phyloP scores from a whole-genome alignment of 768 basidiomycete genomes.

The Sporobolomyces phaffii region DNA sequence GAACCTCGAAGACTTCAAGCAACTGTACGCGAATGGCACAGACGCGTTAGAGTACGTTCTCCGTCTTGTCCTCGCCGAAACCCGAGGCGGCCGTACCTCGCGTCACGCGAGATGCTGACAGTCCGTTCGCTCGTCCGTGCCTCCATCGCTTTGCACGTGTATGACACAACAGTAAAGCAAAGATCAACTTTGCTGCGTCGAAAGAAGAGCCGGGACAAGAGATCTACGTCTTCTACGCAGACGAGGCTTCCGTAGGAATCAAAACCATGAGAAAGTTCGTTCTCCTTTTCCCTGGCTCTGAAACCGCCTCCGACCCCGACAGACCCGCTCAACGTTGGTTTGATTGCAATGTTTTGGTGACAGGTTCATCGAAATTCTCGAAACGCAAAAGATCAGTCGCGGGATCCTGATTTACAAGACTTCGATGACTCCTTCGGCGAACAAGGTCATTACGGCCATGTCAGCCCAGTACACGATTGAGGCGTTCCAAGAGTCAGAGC shows the following conservation, averaged over 20 bases:
- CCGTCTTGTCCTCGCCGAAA: background rate
- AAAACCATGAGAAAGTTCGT: slow-evolving; percentile 91
- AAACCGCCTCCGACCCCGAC: no score
- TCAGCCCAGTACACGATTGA: slow-evolving; percentile 77
- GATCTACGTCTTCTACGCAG: slow-evolving; percentile 93
- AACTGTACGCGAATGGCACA: slow-evolving; percentile 63
- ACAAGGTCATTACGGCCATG: slow-evolving; percentile 84
- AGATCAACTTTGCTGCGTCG: slow-evolving; percentile 85
- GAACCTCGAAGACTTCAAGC: slow-evolving; percentile 71
- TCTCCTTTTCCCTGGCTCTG: background rate
- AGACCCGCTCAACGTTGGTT: no score
- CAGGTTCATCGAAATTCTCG: slow-evolving; percentile 81
- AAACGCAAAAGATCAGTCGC: slow-evolving; percentile 79
- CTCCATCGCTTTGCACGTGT: background rate
- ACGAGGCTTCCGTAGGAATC: slow-evolving; percentile 86
- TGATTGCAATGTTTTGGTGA: no score
- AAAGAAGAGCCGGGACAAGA: slow-evolving; percentile 62
- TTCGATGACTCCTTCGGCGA: slow-evolving; percentile 92
- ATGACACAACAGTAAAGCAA: slow-evolving; percentile 61
- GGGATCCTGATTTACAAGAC: slow-evolving; percentile 94
- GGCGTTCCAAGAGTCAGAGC: slow-evolving; percentile 91
- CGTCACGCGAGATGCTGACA: no score
- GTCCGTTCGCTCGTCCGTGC: no score
- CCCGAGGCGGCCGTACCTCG: no score
- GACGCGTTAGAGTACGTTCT: slow-evolving; percentile 68